A percentile compares a stretch with the other conserved stretches of the same genome.
Evolutionary conservation across 2,329 filamentous ascomycete genomes (phyloP).

Genomic region (Trichothecium roseum): DNA sequence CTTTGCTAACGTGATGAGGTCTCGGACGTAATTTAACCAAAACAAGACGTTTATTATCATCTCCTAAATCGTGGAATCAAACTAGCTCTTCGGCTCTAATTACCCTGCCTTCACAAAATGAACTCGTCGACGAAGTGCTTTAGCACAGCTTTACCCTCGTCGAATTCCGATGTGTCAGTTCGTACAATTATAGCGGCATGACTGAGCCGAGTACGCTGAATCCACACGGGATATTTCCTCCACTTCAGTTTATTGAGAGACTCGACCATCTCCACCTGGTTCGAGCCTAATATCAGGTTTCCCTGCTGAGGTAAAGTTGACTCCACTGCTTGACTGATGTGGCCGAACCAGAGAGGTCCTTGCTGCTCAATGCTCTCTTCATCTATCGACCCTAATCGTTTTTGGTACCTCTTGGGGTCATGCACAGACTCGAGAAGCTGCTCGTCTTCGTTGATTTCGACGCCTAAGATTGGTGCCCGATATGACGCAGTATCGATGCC

Average conservation of each 20-base stretch:
- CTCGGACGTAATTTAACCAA: too few species aligned
- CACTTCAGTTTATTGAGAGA: slow-evolving; percentile 58
- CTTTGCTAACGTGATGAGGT: too few species aligned
- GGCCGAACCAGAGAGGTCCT: slow-evolving; percentile 26
- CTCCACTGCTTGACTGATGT: slow-evolving; percentile 29
- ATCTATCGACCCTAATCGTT: slow-evolving; percentile 51
- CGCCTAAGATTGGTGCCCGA: slow-evolving; percentile 64
- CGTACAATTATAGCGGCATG: slow-evolving; percentile 89
- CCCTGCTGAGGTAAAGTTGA: slow-evolving; percentile 42
- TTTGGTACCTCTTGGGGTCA: slow-evolving; percentile 56
- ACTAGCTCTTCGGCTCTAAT: too few species aligned
- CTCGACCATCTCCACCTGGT: slow-evolving; percentile 79
- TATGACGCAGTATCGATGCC: slow-evolving; percentile 62
- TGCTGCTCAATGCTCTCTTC: slow-evolving; percentile 25
- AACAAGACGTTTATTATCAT: too few species aligned
- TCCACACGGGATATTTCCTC: slow-evolving; percentile 60
- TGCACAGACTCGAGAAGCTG: slow-evolving; percentile 69
- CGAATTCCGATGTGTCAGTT: slow-evolving; percentile 53
- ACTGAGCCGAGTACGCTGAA: slow-evolving; percentile 64
- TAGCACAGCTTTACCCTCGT: slow-evolving; percentile 68
- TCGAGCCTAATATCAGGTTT: slow-evolving; percentile 65
- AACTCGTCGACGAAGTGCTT: slow-evolving; percentile 71
- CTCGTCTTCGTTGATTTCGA: slow-evolving; percentile 63
- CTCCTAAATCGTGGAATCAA: too few species aligned
- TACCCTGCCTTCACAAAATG: too few species aligned